Conservation (phyloP, 306 rosid species). For the Bauhinia variegata region DNA sequence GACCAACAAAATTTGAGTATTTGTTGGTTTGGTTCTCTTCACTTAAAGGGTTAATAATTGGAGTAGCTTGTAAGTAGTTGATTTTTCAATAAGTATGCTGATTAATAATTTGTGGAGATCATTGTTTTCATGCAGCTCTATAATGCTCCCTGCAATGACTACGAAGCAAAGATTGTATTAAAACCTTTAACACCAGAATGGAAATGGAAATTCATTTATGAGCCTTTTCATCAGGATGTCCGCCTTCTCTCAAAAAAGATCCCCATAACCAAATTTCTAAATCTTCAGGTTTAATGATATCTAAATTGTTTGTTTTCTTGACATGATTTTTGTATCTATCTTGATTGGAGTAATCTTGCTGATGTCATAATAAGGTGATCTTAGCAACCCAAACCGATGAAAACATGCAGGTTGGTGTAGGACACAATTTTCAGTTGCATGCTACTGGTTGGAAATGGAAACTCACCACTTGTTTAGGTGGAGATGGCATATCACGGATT, state of each 20-base stretch:
- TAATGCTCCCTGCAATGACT: conserved; percentile 84
- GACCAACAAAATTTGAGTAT: not conserved
- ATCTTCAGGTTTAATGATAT: conserved; percentile 75
- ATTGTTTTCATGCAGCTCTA: conserved; percentile 62
- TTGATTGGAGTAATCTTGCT: conserved; percentile 8
- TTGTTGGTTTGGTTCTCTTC: conserved; percentile 5
- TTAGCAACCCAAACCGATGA: conserved; percentile 29
- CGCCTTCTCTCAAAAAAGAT: conserved; percentile 88
- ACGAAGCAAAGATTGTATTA: conserved; percentile 76
- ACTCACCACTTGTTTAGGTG: conserved; percentile 91
- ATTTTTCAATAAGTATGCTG: not conserved
- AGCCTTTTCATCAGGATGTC: conserved; percentile 73
- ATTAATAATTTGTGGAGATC: conserved; percentile 25
- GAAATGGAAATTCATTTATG: conserved; percentile 83
- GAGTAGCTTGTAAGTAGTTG: not conserved
- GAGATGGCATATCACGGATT: conserved; percentile 85
- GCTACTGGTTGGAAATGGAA: conserved; percentile 99
- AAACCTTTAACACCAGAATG: conserved; percentile 82
- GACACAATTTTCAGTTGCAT: conserved; percentile 80
- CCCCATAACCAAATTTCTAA: conserved; percentile 76
- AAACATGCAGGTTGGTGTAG: conserved; percentile 77
- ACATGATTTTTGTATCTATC: conserved; percentile 5
- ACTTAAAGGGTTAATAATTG: not conserved
- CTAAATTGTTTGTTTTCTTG: conserved; percentile 10
- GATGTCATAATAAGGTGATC: conserved; percentile 21